Evolutionary conservation across 2,329 filamentous ascomycete genomes (phyloP), one percentile per base, ranked within the genome.

Genomic region (Ceratocystis smalleyi): DNA sequence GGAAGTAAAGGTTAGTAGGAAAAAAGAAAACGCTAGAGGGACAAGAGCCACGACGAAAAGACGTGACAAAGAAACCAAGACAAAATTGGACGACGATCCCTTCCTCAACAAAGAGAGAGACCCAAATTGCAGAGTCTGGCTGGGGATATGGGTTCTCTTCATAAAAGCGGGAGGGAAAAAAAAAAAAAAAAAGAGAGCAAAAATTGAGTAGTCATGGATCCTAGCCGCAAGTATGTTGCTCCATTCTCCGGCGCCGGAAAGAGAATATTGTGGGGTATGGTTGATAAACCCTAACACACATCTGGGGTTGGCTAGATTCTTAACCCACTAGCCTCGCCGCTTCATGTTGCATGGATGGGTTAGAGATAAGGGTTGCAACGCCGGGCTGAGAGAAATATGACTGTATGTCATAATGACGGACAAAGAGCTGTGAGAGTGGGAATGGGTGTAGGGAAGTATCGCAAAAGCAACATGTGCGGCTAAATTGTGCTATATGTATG

Each of bases 121-220:
- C 19, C 1, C 22, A 10, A 30, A 10, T 8, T 27, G 30, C 45
- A 47, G 5, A 19, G n/a, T 45, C 27, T 55, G 47, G 30, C 65
- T 40, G 62, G 49, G 66, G 57, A n/a, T 43, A 43, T 19, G 30
- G 30, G 19, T 24, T 45, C 62, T 64, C 65, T 59, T 66, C 47
- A 51, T 51, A 51, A 51, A 61, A 47, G 63, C 62, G 40, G 30
- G 54, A 22, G 30, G 27, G 47, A 59, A 63, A 62, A 64, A 67
- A 64, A 62, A 64, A 67, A 64, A 67, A 66, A 45, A 64, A 24
- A 61, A 40, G 45, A 15, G n/a, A 3, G 61, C n/a, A 61, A 61
- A 61, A 61, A 43, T 57, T 57, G 15, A 35, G 54, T 15, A 61
- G 43, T 43, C 61, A 62, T 40, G 45, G 54, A 62, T 54, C 45